phyloP scores from a whole-genome alignment of 2,329 filamentous ascomycete species.

The Colletotrichum theobromicola region DNA sequence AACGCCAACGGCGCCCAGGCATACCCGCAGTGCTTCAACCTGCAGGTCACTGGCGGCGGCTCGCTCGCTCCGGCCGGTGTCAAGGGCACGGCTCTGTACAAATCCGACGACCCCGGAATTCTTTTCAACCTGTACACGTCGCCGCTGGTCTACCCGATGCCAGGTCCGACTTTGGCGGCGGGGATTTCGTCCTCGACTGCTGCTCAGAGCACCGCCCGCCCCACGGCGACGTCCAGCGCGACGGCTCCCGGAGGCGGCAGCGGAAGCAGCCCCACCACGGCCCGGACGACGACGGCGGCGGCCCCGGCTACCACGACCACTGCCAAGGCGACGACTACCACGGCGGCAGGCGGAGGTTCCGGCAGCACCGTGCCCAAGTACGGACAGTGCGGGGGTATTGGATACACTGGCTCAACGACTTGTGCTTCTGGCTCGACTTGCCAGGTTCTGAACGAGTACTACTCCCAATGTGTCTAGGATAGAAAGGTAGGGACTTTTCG shows the following conservation, averaged over 20 bases:
- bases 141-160: conserved; percentile 34
- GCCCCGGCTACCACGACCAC: neutral
- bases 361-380: conserved; percentile 31
- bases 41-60: conserved; percentile 48
- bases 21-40: conserved; percentile 58
- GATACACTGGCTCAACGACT: conserved; percentile 37
- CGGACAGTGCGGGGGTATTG: conserved; percentile 42
- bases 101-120: conserved; percentile 35
- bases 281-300: conserved; percentile 3
- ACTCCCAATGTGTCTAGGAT: conserved; percentile 44
- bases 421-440: conserved; percentile 42
- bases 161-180: conserved; percentile 32
- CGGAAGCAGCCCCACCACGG: conserved; percentile 6
- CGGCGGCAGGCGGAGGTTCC: neutral
- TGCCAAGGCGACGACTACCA: conserved; percentile 6
- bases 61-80: conserved; percentile 32
- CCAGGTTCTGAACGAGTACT: conserved; percentile 41
- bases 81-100: conserved; percentile 41
- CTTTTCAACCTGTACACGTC: conserved; percentile 38
- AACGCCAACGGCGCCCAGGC: conserved; percentile 48
- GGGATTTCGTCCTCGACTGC: conserved; percentile 1
- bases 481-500: fast-evolving
- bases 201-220: conserved; percentile 14
- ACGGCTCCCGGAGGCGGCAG: conserved; percentile 19
- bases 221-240: conserved; percentile 11